Base-by-base conservation (phyloP, 2,329 filamentous ascomycete species). In the Sporothrix variecibatus region DNA sequence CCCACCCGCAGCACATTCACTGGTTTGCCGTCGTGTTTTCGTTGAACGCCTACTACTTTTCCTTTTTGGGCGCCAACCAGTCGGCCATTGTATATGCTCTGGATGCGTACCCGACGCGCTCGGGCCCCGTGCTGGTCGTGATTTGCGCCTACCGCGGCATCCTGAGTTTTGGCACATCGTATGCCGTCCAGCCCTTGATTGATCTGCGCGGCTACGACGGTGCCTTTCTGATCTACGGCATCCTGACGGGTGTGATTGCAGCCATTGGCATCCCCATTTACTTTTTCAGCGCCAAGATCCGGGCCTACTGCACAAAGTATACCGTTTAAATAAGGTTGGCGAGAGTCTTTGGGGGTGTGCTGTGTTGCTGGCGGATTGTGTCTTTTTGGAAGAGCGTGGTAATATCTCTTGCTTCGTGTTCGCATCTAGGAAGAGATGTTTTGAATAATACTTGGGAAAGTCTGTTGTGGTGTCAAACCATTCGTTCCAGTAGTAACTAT, bases 191-290 rank as follows among this genome's bases (percentile, higher is more conserved):
- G 58, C 58, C 58, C 2, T 17, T 62, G 5, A 62, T 62, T 6
- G 58, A 62, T 28, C 58, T 62, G 58, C 58, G 58, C 58, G 58
- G 58, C 28, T 62, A 62, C 58, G 58, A 62, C 17, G 58, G 58
- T 15, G 58, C 58, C 2, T 62, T 62, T 28, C 31, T 62, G 12
- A 20, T 62, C 0, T 62, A 62, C 31, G 58, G 58, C 28, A 31
- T 62, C 2, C 31, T 62, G 31, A 62, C 58, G 4, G 58, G 58
- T 12, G 58, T 62, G 6, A 2, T 62, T 0, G 58, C 58, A 6
- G 58, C 58, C 5, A 34, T 62, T 20, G 58, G 58, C 28, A 62
- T 62, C 17, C 58, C 58, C 31, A n/a, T 62, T 6, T 62, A 62
- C 58, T 62, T 62, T 62, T 62, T 62, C 58, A 62, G 58, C 17